Evolutionary conservation across 2,329 filamentous ascomycete species (phyloP).

Genomic region (Teratosphaeria zuluensis): DNA sequence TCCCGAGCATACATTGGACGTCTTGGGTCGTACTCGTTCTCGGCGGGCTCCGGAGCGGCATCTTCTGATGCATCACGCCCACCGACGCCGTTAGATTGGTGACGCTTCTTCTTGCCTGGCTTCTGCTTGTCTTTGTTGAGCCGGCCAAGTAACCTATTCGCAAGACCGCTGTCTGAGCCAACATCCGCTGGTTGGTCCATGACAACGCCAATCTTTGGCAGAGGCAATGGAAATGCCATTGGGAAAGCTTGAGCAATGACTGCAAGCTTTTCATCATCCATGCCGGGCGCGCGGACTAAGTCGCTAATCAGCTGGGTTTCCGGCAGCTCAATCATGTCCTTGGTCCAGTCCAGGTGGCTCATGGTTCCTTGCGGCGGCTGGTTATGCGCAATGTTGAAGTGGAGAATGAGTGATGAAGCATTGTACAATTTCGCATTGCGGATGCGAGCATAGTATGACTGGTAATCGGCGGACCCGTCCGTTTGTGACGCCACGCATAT

Average conservation of each 20-base stretch:
- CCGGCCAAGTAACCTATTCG: conserved; percentile 14
- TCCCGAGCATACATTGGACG: conserved; percentile 23
- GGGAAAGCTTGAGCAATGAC: conserved; percentile 25
- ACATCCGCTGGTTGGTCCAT: conserved; percentile 13
- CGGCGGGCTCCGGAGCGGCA: conserved; percentile 27
- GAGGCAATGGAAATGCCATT: conserved; percentile 30
- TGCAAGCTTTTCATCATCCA: conserved; percentile 44
- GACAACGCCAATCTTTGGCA: conserved; percentile 34
- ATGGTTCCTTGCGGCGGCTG: conserved; percentile 17
- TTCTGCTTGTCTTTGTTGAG: conserved; percentile 21
- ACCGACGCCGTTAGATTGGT: conserved; percentile 18
- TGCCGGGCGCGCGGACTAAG: conserved; percentile 43
- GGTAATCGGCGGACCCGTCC: conserved; percentile 19
- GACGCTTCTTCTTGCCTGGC: conserved; percentile 21
- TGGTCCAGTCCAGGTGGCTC: conserved; percentile 45
- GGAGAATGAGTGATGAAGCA: conserved; percentile 47
- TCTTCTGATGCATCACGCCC: conserved; percentile 13
- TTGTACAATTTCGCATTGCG: conserved; percentile 32
- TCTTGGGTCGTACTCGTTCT: conserved; percentile 42
- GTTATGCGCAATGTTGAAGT: conserved; percentile 50
- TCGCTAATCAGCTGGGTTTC: conserved; percentile 40
- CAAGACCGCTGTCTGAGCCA: conserved; percentile 9
- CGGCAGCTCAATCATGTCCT: conserved; percentile 53
- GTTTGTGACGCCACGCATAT: conserved; percentile 14
- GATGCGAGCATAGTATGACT: conserved; percentile 27